A percentile compares a stretch with the other conserved stretches of the same genome.
phyloP scores from a whole-genome alignment of 75 land plant species.

The Pinus albicaulis region DNA sequence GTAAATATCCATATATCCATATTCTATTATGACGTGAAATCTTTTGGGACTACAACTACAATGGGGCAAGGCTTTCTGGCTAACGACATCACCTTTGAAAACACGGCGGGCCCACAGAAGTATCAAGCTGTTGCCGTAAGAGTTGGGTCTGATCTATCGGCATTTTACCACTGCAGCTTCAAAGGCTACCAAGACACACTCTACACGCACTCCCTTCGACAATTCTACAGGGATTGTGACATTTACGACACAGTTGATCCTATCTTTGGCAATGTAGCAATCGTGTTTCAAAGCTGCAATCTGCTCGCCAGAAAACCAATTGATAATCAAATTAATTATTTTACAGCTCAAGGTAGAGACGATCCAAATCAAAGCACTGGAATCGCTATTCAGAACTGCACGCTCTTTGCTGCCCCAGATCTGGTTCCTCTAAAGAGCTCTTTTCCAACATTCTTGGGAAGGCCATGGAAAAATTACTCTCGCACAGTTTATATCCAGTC shows the following conservation, averaged over 20 bases:
- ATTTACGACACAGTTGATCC: slow-evolving; percentile 26
- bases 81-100: slow-evolving; percentile 15
- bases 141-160: slow-evolving; percentile 12
- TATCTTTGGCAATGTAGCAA: slow-evolving; percentile 27
- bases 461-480: slow-evolving; percentile 20
- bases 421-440: neutral
- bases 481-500: slow-evolving; percentile 16
- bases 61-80: slow-evolving; percentile 11
- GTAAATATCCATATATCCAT: no score
- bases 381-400: slow-evolving; percentile 24
- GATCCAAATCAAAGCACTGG: slow-evolving; percentile 18
- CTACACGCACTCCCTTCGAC: slow-evolving; percentile 19
- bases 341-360: slow-evolving; percentile 24
- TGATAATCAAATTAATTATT: neutral
- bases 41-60: neutral
- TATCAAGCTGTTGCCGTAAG: slow-evolving; percentile 25
- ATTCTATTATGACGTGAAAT: no score
- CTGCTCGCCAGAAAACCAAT: slow-evolving; percentile 10
- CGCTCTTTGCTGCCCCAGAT: slow-evolving; percentile 10
- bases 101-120: slow-evolving; percentile 25
- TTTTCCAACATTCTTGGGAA: slow-evolving; percentile 15
- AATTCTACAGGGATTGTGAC: slow-evolving; percentile 19
- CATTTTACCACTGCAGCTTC: slow-evolving; percentile 19
- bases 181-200: slow-evolving; percentile 30
- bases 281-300: slow-evolving; percentile 21